Base-by-base conservation (phyloP, 495 filamentous ascomycete genomes). In the Hypoxylon cercidicola region DNA sequence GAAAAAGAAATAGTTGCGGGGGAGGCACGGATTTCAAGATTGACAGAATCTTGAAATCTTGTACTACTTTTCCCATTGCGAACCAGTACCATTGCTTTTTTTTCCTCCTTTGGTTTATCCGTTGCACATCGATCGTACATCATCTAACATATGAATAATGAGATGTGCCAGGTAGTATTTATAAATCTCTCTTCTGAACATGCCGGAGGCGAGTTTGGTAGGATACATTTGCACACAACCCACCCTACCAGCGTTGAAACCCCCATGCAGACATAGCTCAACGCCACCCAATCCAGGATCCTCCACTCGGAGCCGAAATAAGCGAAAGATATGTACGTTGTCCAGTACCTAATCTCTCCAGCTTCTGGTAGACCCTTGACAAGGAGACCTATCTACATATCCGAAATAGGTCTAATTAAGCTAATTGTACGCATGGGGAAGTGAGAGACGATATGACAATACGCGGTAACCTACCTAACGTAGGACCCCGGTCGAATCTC, bases 231-330 rank as follows among this genome's bases (percentile, higher is more conserved):
- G 47, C 30, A 51, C 19, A 56, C 28, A 51, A 18, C 52, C 23
- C 32, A 53, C 52, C 53, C 5, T 45, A 25, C 39, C 53, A 60
- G n/a, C 23, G 55, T 44, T 65, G 49, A 19, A 65, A 49, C 62
- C 49, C 34, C 35, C 40, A 62, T 67, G 64, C 52, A 54, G 46
- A 28, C 43, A 45, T 52, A 44, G 51, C 47, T 55, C 46, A 11
- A 58, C 47, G 59, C 64, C 64, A 57, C 48, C 44, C 18, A 23
- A 50, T 21, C 47, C 47, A 53, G 46, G 18, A 62, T 41, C 13
- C 44, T 13, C n/a, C 18, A 12, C 19, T 67, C 57, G 37, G 48
- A 62, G 45, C 64, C 64, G 59, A 59, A 25, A 3, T 59, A 62
- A 59, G 59, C 64, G 44, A 47, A 25, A 13, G 6, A 19, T 20